Evolutionary conservation across 192 early-diverging fungal genomes (phyloP).

Genomic region (Mortierella alpina): DNA sequence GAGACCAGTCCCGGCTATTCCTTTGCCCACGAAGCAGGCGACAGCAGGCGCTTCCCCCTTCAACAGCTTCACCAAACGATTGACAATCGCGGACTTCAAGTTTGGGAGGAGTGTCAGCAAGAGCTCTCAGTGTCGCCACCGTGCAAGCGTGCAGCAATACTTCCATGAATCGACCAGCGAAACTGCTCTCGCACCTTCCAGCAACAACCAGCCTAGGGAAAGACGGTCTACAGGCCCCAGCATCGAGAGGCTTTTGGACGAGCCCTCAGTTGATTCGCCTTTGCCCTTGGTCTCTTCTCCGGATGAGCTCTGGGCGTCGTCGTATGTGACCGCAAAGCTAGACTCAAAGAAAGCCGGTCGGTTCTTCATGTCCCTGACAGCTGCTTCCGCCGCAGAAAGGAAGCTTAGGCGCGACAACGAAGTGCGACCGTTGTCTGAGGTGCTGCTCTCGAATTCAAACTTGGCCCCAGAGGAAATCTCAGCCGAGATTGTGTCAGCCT

Average conservation of each 20-base stretch:
- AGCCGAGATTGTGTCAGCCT: slow-evolving; percentile 20
- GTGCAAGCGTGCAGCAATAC: slow-evolving; percentile 13
- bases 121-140: not conserved
- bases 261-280: not conserved
- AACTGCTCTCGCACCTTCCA: not conserved
- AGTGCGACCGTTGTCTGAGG: slow-evolving; percentile 29
- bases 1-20: slow-evolving; percentile 3
- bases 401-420: slow-evolving; percentile 11
- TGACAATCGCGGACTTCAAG: slow-evolving; percentile 12
- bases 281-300: slow-evolving; percentile 8
- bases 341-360: slow-evolving; percentile 6
- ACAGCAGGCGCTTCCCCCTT: slow-evolving; percentile 11
- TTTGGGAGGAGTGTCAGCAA: slow-evolving; percentile 10
- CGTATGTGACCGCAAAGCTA: slow-evolving; percentile 4
- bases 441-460: slow-evolving; percentile 36
- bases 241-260: slow-evolving; percentile 11
- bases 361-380: slow-evolving; percentile 28
- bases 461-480: slow-evolving; percentile 29
- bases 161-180: slow-evolving; percentile 17
- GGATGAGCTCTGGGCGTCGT: slow-evolving; percentile 12
- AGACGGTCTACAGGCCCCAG: slow-evolving; percentile 4
- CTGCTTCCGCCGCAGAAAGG: slow-evolving; percentile 5
- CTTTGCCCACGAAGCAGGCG: not conserved
- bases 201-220: not conserved
- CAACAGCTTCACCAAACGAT: slow-evolving; percentile 16